A percentile compares a stretch with the other conserved stretches of the same genome.
phyloP scores from a whole-genome alignment of 345 rosid genomes.

The Dipteronia sinensis region DNA sequence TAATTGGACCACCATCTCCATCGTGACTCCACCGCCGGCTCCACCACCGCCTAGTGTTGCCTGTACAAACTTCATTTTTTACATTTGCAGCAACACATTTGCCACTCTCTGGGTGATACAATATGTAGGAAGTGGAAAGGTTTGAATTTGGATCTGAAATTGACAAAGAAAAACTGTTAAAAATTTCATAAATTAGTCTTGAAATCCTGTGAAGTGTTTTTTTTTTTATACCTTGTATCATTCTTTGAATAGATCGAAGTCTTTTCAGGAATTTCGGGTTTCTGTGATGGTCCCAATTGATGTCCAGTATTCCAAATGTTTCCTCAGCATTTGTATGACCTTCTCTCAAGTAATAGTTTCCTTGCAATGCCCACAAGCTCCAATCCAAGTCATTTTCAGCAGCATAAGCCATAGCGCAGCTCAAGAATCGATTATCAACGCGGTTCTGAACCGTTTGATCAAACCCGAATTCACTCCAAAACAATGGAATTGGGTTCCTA shows the following conservation, averaged over 20 bases:
- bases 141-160: constrained; percentile 39
- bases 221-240: neutral
- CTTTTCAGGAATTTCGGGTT: constrained; percentile 32
- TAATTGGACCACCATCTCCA: constrained; percentile 24
- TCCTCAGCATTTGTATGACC: constrained; percentile 32
- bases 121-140: constrained; percentile 17
- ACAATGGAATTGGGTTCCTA: constrained; percentile 28
- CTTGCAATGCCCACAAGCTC: constrained; percentile 46
- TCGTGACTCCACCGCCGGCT: constrained; percentile 16
- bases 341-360: constrained; percentile 42
- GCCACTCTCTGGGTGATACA: constrained; percentile 44
- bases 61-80: constrained; percentile 21
- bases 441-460: constrained; percentile 32
- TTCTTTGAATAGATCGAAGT: constrained; percentile 21
- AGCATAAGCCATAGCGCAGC: constrained; percentile 37
- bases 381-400: constrained; percentile 49
- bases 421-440: constrained; percentile 37
- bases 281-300: constrained; percentile 29
- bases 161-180: too few relatives aligned
- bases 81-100: constrained; percentile 21
- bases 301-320: constrained; percentile 36
- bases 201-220: neutral
- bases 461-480: constrained; percentile 48
- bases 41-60: neutral
- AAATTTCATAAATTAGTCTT: too few relatives aligned